Percentiles rank a stretch among this genome's conserved stretches.
These are phyloP conservation scores for Acer saccharum DNA, from an alignment of 345 rosid species.

Conservation along the genomic window DNA sequence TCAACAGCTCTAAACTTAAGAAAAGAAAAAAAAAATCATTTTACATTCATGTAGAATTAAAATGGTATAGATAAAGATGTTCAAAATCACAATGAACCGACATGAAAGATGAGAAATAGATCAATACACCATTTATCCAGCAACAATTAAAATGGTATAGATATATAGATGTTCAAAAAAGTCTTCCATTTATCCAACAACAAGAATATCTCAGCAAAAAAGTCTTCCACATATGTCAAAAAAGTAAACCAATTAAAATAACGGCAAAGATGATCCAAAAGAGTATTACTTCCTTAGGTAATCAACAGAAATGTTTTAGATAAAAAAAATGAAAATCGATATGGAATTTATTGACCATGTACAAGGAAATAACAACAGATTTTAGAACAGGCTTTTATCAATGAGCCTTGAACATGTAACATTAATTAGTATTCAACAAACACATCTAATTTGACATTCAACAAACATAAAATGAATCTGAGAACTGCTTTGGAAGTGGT, in stretches of 20 bases:
- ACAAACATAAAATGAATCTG: neutral
- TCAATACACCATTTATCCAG: neutral
- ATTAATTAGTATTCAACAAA: neutral
- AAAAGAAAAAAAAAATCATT: neutral
- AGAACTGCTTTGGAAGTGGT: slow-evolving; percentile 2
- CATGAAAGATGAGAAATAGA: neutral
- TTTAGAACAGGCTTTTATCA: neutral
- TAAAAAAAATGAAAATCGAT: neutral
- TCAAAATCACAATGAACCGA: neutral
- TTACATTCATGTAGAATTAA: neutral
- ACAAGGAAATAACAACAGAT: neutral
- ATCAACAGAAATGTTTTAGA: slow-evolving; percentile 2
- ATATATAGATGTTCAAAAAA: neutral
- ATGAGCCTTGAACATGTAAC: neutral
- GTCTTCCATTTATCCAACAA: neutral
- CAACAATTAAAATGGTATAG: neutral
- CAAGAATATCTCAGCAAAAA: neutral
- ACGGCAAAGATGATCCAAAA: neutral
- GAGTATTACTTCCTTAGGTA: neutral
- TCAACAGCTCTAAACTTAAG: slow-evolving; percentile 3
- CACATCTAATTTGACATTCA: neutral
- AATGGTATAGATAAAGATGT: neutral
- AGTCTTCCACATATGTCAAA: neutral
- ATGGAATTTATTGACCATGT: neutral
- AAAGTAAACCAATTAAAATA: neutral